Evolutionary conservation across 2,329 filamentous ascomycete species (phyloP).

Genomic region (Ophiosphaerella narmari): DNA sequence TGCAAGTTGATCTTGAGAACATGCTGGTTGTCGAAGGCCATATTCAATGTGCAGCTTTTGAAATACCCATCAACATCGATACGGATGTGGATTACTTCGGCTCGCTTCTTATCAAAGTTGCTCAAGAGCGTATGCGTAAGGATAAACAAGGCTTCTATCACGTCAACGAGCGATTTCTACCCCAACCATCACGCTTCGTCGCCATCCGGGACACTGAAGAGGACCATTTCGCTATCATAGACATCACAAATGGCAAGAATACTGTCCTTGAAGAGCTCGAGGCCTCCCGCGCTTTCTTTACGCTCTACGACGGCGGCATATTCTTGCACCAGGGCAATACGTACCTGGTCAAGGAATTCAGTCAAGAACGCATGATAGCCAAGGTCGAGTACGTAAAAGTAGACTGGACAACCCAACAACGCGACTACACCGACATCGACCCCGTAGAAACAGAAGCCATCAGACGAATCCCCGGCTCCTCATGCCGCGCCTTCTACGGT

Average conservation of each 20-base stretch:
- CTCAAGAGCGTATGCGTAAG: conserved; percentile 71
- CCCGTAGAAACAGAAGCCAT: conserved; percentile 90
- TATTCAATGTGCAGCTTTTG: conserved; percentile 91
- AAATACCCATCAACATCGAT: conserved; percentile 85
- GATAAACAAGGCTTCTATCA: conserved; percentile 86
- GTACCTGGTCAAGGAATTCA: conserved; percentile 89
- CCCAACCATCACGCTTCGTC: conserved; percentile 79
- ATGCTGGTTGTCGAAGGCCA: conserved; percentile 91
- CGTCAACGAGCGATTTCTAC: conserved; percentile 85
- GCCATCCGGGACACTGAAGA: conserved; percentile 89
- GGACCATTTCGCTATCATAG: conserved; percentile 91
- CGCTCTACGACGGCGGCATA: conserved; percentile 94
- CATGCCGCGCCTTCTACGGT: conserved; percentile 80
- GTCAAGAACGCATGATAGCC: conserved; percentile 78
- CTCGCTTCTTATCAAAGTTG: conserved; percentile 70
- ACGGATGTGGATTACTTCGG: conserved; percentile 83
- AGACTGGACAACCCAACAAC: conserved; percentile 91
- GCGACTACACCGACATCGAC: conserved; percentile 93
- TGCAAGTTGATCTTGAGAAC: conserved; percentile 91
- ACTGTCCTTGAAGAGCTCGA: conserved; percentile 93
- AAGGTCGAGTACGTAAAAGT: conserved; percentile 88
- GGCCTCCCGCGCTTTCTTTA: conserved; percentile 91
- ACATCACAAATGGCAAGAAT: conserved; percentile 82
- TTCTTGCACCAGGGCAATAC: conserved; percentile 95
- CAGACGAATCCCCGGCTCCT: conserved; percentile 67